Conservation (phyloP, 1,284 basidiomycete genomes). For the Stygiomarasmius scandens region DNA sequence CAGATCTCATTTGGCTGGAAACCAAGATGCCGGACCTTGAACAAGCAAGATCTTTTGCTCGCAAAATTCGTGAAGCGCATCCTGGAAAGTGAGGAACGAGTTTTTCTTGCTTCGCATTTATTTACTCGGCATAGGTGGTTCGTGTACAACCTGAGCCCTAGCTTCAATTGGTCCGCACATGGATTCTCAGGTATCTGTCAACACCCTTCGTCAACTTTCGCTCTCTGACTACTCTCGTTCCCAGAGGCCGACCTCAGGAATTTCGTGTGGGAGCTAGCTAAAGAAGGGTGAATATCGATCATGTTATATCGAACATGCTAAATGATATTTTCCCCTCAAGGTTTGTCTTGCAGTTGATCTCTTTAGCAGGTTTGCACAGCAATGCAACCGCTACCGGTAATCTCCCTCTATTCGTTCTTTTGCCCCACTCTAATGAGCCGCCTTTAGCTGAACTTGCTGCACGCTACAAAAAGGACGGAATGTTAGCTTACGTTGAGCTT, state of each 20-base stretch:
- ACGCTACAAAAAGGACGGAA: constrained; percentile 81
- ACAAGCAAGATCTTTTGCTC: constrained; percentile 80
- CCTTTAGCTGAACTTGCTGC: constrained; percentile 71
- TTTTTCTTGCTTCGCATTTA: not conserved
- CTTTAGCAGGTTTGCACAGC: constrained; percentile 86
- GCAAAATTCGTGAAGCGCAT: constrained; percentile 71
- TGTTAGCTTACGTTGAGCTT: constrained; percentile 86
- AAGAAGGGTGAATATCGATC: constrained; percentile 83
- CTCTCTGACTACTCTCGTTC: not conserved
- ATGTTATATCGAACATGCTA: constrained; percentile 8
- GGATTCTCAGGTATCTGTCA: constrained; percentile 68
- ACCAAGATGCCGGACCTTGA: constrained; percentile 84
- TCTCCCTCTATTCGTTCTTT: constrained; percentile 24
- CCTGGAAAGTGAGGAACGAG: constrained; percentile 64
- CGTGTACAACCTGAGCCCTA: constrained; percentile 94
- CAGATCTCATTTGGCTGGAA: constrained; percentile 89
- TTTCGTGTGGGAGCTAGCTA: constrained; percentile 91
- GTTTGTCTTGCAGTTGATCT: constrained; percentile 84
- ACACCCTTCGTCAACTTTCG: not conserved
- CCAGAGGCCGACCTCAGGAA: constrained; percentile 75
- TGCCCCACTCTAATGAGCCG: not conserved
- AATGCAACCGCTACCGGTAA: constrained; percentile 80
- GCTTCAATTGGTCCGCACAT: constrained; percentile 90
- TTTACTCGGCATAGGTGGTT: constrained; percentile 59
- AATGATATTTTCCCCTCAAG: constrained; percentile 37